phyloP scores from a whole-genome alignment of 73 alveolate species.

The Stentor coeruleus region DNA sequence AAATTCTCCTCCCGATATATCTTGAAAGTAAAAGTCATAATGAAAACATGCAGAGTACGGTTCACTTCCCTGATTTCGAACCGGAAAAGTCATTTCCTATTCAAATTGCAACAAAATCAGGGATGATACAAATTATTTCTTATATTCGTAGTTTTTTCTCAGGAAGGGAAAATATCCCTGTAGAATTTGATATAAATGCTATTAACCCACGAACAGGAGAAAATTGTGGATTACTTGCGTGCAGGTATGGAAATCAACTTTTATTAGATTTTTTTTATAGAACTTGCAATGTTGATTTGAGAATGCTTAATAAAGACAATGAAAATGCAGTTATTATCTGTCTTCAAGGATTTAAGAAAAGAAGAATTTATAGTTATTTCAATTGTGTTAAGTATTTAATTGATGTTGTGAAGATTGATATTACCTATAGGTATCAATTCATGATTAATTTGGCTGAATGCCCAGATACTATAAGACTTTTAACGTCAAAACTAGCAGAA shows the following conservation, averaged over 20 bases:
- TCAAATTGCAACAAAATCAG: background rate
- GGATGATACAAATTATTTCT: background rate
- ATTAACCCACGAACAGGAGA: slow-evolving; percentile 3
- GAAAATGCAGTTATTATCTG: slow-evolving; percentile 16
- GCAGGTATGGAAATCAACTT: background rate
- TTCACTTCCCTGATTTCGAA: no score
- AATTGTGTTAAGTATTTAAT: slow-evolving; percentile 6
- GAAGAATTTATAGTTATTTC: background rate
- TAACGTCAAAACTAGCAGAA: no score
- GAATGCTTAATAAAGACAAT: background rate
- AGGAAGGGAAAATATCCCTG: background rate
- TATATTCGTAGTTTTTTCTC: background rate
- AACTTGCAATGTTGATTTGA: background rate
- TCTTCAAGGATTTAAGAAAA: background rate
- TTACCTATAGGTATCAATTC: slow-evolving; percentile 11
- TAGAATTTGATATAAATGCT: slow-evolving; percentile 6
- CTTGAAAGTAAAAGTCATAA: no score
- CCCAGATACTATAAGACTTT: no score
- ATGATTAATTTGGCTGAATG: background rate
- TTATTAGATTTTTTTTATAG: background rate
- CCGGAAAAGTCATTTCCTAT: background rate
- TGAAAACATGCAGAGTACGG: no score
- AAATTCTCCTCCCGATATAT: no score
- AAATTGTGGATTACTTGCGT: slow-evolving; percentile 23
- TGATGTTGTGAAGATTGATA: background rate